A percentile compares a stretch with the other conserved stretches of the same genome.
Evolutionary conservation across 225 moss, liverwort and hornwort species (phyloP).

Genomic region (Sphagnum contortum): DNA sequence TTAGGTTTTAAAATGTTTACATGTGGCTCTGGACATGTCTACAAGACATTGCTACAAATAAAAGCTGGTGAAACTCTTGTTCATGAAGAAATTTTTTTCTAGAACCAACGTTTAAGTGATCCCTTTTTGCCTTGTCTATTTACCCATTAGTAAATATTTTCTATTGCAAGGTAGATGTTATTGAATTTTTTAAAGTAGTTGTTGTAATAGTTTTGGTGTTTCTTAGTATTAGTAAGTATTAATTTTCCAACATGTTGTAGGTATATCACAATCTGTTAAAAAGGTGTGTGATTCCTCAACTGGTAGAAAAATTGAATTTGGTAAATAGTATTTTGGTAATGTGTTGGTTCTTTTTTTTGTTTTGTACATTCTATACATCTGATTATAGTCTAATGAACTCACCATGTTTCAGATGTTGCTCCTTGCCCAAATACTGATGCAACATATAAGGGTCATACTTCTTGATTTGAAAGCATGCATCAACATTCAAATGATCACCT

Average conservation of each 20-base stretch:
- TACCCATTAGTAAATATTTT: no score
- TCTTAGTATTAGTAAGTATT: no score
- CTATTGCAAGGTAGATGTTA: no score
- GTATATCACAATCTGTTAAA: conserved; percentile 95
- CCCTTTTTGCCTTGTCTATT: no score
- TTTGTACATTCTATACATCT: no score
- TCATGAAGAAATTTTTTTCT: conserved; percentile 86
- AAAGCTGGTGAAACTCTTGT: conserved; percentile 73
- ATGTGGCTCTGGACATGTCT: conserved; percentile 2
- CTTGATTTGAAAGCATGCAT: conserved; percentile 98
- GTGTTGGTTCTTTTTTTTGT: no score
- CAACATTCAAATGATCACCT: conserved; percentile 84
- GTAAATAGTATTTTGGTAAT: no score
- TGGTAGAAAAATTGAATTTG: conserved; percentile 84
- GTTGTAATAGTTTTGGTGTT: no score
- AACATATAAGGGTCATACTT: conserved; percentile 85
- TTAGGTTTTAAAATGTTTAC: no score
- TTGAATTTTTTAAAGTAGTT: no score
- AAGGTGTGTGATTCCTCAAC: conserved; percentile 84
- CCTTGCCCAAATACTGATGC: conserved; percentile 72
- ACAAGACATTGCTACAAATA: conserved; percentile 76
- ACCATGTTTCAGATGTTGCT: no score
- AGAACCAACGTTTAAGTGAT: conserved; percentile 80
- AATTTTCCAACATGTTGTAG: conserved; percentile 18
- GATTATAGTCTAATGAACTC: no score